These are phyloP conservation scores for Odonthalia washingtoniensis DNA, from an alignment of 31 red algal species.

Conservation along the genomic window DNA sequence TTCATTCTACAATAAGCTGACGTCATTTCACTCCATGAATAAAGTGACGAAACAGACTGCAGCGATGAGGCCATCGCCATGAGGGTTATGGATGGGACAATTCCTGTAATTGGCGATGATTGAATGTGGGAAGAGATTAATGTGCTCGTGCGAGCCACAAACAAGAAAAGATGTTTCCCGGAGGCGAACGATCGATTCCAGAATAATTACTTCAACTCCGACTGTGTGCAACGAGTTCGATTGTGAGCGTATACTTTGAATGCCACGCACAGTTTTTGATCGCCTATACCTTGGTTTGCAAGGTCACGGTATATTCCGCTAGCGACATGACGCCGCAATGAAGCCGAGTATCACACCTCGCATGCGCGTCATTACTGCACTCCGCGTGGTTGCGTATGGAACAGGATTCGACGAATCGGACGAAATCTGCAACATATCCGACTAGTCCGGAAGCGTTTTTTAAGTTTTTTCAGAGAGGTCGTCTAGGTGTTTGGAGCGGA, in stretches of 20 bases:
- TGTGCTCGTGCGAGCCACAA: background rate
- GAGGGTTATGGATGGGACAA: background rate
- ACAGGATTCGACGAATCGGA: background rate
- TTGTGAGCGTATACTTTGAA: background rate
- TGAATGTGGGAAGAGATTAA: background rate
- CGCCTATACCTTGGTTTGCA: background rate
- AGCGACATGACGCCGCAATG: background rate
- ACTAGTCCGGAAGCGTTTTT: background rate
- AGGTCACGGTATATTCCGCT: background rate
- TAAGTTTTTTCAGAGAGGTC: background rate
- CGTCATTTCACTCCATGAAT: too few species aligned
- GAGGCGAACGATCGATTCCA: background rate
- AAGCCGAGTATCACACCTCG: background rate
- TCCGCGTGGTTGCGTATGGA: background rate
- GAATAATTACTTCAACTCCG: background rate
- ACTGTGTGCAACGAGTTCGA: background rate
- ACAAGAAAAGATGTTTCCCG: background rate
- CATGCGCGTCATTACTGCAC: background rate
- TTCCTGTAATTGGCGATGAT: background rate
- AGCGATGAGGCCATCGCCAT: background rate
- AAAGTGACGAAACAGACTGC: too few species aligned
- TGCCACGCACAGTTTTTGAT: constrained; percentile 13
- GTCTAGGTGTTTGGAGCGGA: background rate
- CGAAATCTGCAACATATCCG: constrained; percentile 4
- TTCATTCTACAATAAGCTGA: too few species aligned